Evolutionary conservation across 345 rosid species (phyloP), one percentile per base, ranked within the genome.

Genomic region (Kandelia obovata): DNA sequence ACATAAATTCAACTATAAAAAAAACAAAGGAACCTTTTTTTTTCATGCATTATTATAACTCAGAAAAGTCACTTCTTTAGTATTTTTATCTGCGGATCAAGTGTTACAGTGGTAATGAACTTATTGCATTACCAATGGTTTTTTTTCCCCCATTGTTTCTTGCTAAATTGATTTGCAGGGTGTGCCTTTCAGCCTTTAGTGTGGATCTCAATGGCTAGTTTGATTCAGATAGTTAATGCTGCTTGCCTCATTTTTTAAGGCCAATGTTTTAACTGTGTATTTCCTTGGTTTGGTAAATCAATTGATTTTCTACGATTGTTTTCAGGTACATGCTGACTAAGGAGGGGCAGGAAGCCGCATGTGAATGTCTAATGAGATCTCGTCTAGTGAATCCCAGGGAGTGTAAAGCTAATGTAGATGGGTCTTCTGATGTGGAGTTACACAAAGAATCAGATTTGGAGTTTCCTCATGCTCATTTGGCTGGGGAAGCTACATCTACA

Each of bases 321-420:
- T 78, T 8, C 77, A 94, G 97, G 85, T 94, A 88, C 78, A 94
- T 83, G 97, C 85, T 94, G 80, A 89, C 96, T 61, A 84, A 56
- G 69, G 91, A 84, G 83, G 98, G 99, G 67, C 80, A 61, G 66
- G 91, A 88, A 60, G 85, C 80, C 69, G 97, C 97, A 58, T 81
- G 70, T 25, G 92, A 89, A 37, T 91, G 97, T 75, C 79, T 87
- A 43, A 58, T 57, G 64, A 83, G 92, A 78, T 90, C 99, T 75
- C 86, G 88, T 76, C 62, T 92, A 75, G 67, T 51, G 26, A 83
- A 82, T 74, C 80, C 92, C 56, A 55, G 47, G 27, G 79, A 76
- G 64, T 73, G 64, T 66, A 58, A 73, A 65, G 70, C 78, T 37
- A 77, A 71, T 61, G 77, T 65, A 35, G 85, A 74, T 57, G 79